A percentile compares a stretch with the other conserved stretches of the same genome.
Conservation (phyloP, 2,329 filamentous ascomycete genomes). For the Zymoseptoria pseudotritici region DNA sequence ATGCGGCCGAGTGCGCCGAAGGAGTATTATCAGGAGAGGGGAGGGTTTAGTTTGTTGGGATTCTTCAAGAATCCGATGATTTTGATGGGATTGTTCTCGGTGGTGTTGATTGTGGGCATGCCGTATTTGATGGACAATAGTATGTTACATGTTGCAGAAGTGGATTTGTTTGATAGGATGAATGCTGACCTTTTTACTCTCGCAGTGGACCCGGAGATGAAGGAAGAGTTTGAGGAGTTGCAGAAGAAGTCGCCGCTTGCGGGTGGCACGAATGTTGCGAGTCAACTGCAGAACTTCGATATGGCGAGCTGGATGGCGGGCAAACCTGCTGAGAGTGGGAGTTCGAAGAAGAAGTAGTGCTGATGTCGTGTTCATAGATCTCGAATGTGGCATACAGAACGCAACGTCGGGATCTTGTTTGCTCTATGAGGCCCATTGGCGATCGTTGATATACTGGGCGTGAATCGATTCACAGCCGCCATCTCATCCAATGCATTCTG, state of each 20-base stretch:
- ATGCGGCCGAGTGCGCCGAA: conserved; percentile 57
- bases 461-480: too few relatives aligned
- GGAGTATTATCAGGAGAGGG: conserved; percentile 69
- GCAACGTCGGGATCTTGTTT: background rate
- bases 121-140: conserved; percentile 93
- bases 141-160: conserved; percentile 49
- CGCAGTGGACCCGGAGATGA: conserved; percentile 91
- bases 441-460: background rate
- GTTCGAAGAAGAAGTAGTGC: conserved; percentile 16
- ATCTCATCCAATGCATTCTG: background rate
- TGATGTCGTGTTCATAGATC: background rate
- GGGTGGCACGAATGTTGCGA: conserved; percentile 37
- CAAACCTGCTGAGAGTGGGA: conserved; percentile 23
- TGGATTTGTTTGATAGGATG: background rate
- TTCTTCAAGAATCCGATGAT: conserved; percentile 97
- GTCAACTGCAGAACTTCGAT: conserved; percentile 56
- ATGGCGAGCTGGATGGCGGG: conserved; percentile 63
- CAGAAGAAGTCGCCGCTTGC: conserved; percentile 66
- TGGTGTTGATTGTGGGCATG: conserved; percentile 83
- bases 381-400: background rate
- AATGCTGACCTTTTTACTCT: conserved; percentile 10
- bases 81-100: conserved; percentile 74
- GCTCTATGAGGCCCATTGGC: background rate
- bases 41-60: conserved; percentile 58
- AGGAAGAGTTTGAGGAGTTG: conserved; percentile 84